These are phyloP conservation scores for Aphanomyces cochlioides DNA, from an alignment of 352 stramenopile species.

Conservation along the genomic window DNA sequence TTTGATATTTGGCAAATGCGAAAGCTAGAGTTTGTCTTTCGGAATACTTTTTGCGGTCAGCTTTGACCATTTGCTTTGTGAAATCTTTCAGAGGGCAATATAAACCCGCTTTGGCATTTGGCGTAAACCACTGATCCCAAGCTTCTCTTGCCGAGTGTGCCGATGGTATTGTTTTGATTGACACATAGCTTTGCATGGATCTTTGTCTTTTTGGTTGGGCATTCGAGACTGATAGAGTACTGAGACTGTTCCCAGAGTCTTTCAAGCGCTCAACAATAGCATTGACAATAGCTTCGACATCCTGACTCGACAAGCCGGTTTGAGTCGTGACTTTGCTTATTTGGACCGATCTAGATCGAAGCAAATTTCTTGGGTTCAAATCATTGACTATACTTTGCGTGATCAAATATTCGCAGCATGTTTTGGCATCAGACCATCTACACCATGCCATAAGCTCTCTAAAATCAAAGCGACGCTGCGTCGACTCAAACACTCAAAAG, in stretches of 20 bases:
- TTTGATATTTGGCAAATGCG: neutral
- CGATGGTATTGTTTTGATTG: neutral
- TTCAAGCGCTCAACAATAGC: neutral
- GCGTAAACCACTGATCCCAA: constrained; percentile 1
- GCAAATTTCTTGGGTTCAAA: neutral
- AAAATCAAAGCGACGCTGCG: constrained; percentile 7
- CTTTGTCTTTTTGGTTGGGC: neutral
- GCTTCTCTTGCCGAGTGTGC: neutral
- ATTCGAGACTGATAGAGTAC: neutral
- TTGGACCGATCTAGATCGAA: neutral
- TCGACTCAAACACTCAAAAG: constrained; percentile 9
- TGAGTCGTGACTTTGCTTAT: neutral
- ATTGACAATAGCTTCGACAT: neutral
- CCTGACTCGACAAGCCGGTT: neutral
- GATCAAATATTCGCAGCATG: constrained; percentile 12
- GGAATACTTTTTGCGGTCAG: constrained; percentile 3
- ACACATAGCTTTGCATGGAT: neutral
- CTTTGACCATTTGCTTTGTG: constrained; percentile 1
- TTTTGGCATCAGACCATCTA: constrained; percentile 6
- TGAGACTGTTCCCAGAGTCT: neutral
- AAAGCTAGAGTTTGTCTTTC: neutral
- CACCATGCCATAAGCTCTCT: constrained; percentile 13
- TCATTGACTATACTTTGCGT: constrained; percentile 5
- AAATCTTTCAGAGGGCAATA: constrained; percentile 5
- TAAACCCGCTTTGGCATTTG: neutral